Evolutionary conservation across 345 rosid species (phyloP).

Genomic region (Eucalyptus tenuipes): DNA sequence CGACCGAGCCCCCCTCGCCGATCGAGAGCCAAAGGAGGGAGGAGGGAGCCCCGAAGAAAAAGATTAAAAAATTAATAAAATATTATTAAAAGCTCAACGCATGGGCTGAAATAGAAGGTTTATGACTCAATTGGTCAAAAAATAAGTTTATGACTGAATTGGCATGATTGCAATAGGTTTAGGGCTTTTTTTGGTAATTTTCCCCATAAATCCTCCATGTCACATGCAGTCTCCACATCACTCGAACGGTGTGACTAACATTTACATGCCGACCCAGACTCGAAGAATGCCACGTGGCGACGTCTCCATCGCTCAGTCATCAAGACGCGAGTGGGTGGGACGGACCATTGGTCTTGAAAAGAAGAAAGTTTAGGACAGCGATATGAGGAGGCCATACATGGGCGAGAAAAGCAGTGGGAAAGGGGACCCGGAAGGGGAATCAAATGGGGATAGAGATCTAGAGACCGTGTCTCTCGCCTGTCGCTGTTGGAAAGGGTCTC

Average conservation of each 20-base stretch:
- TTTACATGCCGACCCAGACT: background rate
- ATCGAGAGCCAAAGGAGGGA: too few species aligned
- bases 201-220: fast-evolving
- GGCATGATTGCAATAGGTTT: too few species aligned
- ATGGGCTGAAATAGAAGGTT: too few species aligned
- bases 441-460: background rate
- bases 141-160: too few species aligned
- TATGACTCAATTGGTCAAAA: too few species aligned
- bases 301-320: background rate
- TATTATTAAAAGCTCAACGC: too few species aligned
- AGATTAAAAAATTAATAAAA: too few species aligned
- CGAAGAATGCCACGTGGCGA: background rate
- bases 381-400: background rate
- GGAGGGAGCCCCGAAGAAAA: too few species aligned
- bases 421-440: background rate
- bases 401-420: background rate
- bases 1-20: too few species aligned
- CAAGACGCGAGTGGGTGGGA: background rate
- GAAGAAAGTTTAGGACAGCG: background rate
- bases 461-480: background rate
- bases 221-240: fast-evolving
- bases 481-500: background rate
- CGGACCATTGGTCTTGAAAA: background rate
- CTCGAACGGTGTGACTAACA: background rate
- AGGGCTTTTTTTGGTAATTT: too few species aligned